phyloP scores from a whole-genome alignment of 148 eudicot species.

The Persicaria tinctoria region DNA sequence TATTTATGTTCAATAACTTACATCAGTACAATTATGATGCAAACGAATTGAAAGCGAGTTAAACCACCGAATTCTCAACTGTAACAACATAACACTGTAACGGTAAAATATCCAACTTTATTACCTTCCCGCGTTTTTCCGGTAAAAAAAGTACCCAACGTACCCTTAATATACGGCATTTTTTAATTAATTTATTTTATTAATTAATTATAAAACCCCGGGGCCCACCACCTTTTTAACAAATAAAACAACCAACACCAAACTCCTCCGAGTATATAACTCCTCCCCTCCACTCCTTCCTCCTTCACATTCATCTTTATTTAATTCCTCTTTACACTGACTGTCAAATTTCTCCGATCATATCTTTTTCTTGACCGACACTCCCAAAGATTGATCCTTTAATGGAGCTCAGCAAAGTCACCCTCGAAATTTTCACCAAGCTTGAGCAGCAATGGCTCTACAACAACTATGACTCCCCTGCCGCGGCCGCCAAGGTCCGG shows the following conservation, averaged over 20 bases:
- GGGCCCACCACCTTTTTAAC: not conserved
- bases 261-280: not conserved
- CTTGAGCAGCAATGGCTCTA: conserved; percentile 51
- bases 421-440: conserved; percentile 39
- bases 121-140: not conserved
- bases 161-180: not conserved
- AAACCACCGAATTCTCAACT: not conserved
- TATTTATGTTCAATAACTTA: not conserved
- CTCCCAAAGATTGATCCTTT: not conserved
- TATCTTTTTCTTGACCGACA: not conserved
- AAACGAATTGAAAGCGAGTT: not conserved
- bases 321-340: not conserved
- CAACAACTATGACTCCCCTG: conserved; percentile 21
- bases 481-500: conserved; percentile 25
- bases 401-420: conserved; percentile 12
- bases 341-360: not conserved
- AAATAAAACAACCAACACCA: not conserved
- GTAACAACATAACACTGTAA: not conserved
- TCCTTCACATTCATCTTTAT: not conserved
- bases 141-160: not conserved
- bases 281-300: not conserved
- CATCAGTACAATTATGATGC: not conserved
- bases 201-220: not conserved
- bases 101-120: not conserved
- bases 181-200: not conserved